Evolutionary conservation across 805 yeast genomes (phyloP).

Genomic region (Hanseniaspora lachancei): DNA sequence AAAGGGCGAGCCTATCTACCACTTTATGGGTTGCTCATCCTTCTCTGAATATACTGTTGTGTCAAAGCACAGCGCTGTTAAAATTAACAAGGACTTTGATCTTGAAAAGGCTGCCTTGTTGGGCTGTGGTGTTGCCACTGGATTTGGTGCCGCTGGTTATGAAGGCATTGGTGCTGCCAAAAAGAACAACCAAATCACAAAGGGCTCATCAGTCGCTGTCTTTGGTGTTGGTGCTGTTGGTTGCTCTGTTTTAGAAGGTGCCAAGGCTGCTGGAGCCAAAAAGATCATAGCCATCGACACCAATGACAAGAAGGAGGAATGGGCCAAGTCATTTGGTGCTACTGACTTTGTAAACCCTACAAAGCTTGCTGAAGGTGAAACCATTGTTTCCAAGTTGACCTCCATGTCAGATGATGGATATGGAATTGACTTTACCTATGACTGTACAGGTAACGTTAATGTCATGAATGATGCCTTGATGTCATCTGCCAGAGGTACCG

Average conservation of each 20-base stretch:
- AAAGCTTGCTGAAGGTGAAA: slow-evolving; percentile 52
- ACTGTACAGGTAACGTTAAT: slow-evolving; percentile 90
- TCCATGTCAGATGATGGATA: slow-evolving; percentile 75
- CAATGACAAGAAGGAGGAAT: slow-evolving; percentile 67
- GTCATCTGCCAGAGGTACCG: slow-evolving; percentile 99
- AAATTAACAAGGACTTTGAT: slow-evolving; percentile 73
- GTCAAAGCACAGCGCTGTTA: slow-evolving; percentile 92
- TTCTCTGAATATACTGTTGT: slow-evolving; percentile 96
- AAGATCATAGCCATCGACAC: slow-evolving; percentile 77
- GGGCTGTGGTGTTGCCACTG: slow-evolving; percentile 98
- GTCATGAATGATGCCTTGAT: slow-evolving; percentile 96
- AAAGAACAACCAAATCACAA: slow-evolving; percentile 78
- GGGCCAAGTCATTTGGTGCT: slow-evolving; percentile 87
- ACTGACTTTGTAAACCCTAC: slow-evolving; percentile 87
- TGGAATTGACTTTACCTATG: slow-evolving; percentile 90
- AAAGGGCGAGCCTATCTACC: slow-evolving; percentile 71
- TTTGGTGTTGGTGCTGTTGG: slow-evolving; percentile 99
- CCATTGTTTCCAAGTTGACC: slow-evolving; percentile 68
- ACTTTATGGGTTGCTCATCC: slow-evolving; percentile 97
- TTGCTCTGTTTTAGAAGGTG: slow-evolving; percentile 91
- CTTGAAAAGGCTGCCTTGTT: slow-evolving; percentile 78
- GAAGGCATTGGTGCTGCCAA: slow-evolving; percentile 66
- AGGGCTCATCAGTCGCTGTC: slow-evolving; percentile 88
- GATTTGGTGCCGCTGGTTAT: slow-evolving; percentile 78
- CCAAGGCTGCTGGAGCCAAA: slow-evolving; percentile 65